Evolutionary conservation across 208 protist genomes (phyloP).

Genomic region (Crithidia fasciculata): DNA sequence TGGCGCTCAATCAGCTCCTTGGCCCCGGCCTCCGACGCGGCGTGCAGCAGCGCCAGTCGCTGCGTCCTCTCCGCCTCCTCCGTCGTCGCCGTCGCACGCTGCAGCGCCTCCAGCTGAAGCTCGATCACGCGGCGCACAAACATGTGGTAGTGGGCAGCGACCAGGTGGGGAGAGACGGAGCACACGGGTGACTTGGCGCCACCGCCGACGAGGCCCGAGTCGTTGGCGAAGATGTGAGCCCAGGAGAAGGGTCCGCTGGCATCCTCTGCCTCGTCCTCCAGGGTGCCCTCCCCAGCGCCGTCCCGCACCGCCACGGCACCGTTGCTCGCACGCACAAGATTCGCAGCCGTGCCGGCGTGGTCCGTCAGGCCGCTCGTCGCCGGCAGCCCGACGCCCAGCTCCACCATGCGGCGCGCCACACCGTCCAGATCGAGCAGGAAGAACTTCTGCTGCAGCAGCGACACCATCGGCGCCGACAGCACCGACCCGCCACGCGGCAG

Average conservation of each 20-base stretch:
- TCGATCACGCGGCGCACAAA: constrained; percentile 35
- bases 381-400: constrained; percentile 33
- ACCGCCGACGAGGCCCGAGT: not conserved
- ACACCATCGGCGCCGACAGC: constrained; percentile 23
- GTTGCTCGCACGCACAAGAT: not conserved
- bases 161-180: constrained; percentile 22
- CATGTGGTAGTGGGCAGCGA: constrained; percentile 31
- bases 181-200: constrained; percentile 2
- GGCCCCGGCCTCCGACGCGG: constrained; percentile 5
- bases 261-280: not conserved
- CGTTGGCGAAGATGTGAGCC: constrained; percentile 5
- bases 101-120: constrained; percentile 24
- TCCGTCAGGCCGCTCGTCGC: constrained; percentile 6
- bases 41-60: constrained; percentile 18
- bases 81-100: not conserved
- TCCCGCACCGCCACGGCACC: not conserved
- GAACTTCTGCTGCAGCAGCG: constrained; percentile 32
- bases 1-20: constrained; percentile 14
- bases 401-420: constrained; percentile 39
- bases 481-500: not conserved
- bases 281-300: not conserved
- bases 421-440: constrained; percentile 43
- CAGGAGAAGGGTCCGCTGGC: not conserved
- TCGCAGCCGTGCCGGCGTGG: not conserved
- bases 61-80: not conserved